phyloP scores from a whole-genome alignment of 2,329 filamentous ascomycete genomes.

The Diaporthe ilicicola region DNA sequence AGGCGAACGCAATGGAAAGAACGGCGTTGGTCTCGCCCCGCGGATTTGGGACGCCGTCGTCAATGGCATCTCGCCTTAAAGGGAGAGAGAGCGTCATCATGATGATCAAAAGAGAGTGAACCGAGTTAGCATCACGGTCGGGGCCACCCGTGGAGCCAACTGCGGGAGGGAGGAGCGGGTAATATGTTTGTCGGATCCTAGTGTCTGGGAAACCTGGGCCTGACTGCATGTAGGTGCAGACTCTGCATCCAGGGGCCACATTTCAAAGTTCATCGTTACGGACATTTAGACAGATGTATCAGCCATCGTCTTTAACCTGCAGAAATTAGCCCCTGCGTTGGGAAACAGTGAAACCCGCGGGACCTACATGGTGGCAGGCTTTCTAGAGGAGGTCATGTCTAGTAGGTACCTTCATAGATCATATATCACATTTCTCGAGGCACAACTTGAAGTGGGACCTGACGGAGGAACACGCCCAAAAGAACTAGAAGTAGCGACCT shows the following conservation, averaged over 20 bases:
- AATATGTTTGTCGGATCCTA: neutral
- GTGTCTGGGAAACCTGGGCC: neutral
- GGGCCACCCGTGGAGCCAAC: neutral
- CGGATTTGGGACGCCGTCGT: constrained; percentile 32
- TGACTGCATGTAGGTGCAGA: neutral
- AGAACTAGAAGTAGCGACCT: neutral
- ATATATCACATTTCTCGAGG: neutral
- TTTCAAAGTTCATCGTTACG: neutral
- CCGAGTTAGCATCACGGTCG: neutral
- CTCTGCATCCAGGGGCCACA: neutral
- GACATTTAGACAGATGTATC: neutral
- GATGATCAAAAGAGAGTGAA: neutral
- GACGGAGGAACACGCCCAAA: neutral
- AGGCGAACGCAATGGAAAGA: constrained; percentile 33
- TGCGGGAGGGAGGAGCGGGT: constrained; percentile 14
- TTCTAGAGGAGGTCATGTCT: neutral
- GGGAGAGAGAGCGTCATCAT: neutral
- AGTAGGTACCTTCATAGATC: neutral
- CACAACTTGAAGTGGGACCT: neutral
- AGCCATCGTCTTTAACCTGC: neutral
- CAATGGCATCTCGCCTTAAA: constrained; percentile 41
- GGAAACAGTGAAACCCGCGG: neutral
- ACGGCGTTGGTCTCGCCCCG: constrained; percentile 28
- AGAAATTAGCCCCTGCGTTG: constrained; percentile 12
- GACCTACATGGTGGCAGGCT: neutral